Evolutionary conservation across 2,329 filamentous ascomycete genomes (phyloP), one percentile per base, ranked within the genome.

Genomic region (Penicillium sclerotiorum): DNA sequence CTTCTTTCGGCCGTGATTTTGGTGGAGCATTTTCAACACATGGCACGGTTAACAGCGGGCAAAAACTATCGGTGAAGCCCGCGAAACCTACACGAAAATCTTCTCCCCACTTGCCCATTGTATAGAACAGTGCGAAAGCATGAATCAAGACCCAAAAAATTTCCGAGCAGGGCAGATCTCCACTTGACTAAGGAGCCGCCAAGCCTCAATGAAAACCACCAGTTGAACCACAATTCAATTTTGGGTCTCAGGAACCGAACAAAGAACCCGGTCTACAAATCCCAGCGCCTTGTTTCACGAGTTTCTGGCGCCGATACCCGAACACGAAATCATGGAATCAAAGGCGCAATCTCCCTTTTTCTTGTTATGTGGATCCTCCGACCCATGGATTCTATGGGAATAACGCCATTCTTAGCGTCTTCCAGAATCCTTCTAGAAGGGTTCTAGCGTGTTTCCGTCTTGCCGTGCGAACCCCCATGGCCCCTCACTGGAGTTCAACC

Each of bases 401-500:
- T 18, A 41, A 17, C 12, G 6, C 8, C 13, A 32, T 61, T 63
- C 57, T 66, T 52, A 58, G 62, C 45, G 60, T 47, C 33, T 68
- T 68, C 65, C 37, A 58, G 56, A 65, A 63, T 42, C 23, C 36
- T 69, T 69, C 67, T 61, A 47, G 63, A 68, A 66, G 46, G 37
- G 38, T 67, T 68, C 65, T 68, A 63, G 66, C 49, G 58, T 28
- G 17, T 21, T 37, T 37, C 17, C 36, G 17, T 20, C 46, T 51
- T 33, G 57, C 52, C 52, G 53, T 45, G 37, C 46, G 41, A 18
- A 18, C 5, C 15, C 49, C 43, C 48, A 50, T 27, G 47, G 52
- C 23, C 23, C 39, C 49, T 47, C 47, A 49, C 27, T 18, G 15
- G 37, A 23, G n/a, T n/a, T n/a, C n/a, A n/a, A n/a, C n/a, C n/a